A percentile compares a stretch with the other conserved stretches of the same genome.
phyloP scores from a whole-genome alignment of 78 protist genomes.

The Monocercomonoides exilis region DNA sequence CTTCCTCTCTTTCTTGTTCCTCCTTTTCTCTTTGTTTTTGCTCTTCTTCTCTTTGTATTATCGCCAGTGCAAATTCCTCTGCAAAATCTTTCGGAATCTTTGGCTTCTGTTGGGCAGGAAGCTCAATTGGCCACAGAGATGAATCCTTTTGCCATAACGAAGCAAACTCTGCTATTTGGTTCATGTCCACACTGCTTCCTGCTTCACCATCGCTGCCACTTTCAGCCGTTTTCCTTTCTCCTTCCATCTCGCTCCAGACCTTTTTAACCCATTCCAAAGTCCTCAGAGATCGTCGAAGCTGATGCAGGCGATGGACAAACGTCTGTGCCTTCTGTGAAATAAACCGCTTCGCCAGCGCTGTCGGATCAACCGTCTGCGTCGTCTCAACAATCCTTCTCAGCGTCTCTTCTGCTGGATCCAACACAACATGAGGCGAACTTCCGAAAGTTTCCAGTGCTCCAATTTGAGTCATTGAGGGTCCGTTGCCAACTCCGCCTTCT shows the following conservation, averaged over 20 bases:
- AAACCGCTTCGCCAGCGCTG: not conserved
- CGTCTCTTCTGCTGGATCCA: too few species aligned
- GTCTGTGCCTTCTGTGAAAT: not conserved
- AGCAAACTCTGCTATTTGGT: not conserved
- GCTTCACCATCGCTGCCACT: too few species aligned
- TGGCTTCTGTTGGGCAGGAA: not conserved
- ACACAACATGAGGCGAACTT: not conserved
- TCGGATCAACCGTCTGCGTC: not conserved
- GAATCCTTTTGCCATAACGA: not conserved
- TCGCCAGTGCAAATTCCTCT: not conserved
- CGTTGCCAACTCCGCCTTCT: too few species aligned
- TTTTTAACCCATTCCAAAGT: not conserved
- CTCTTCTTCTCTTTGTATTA: not conserved
- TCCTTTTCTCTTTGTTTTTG: not conserved
- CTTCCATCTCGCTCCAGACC: too few species aligned
- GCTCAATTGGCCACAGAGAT: not conserved
- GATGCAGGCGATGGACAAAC: not conserved
- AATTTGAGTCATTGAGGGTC: too few species aligned
- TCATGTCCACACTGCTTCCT: not conserved
- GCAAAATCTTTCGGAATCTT: not conserved
- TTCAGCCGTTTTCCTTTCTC: too few species aligned
- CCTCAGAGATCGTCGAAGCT: not conserved
- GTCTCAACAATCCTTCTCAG: not conserved
- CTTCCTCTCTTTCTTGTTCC: not conserved
- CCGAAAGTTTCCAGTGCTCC: too few species aligned